Evolutionary conservation across 2,329 filamentous ascomycete species (phyloP), one percentile per base, ranked within the genome.

Genomic region (Hymenoscyphus fructigenus): DNA sequence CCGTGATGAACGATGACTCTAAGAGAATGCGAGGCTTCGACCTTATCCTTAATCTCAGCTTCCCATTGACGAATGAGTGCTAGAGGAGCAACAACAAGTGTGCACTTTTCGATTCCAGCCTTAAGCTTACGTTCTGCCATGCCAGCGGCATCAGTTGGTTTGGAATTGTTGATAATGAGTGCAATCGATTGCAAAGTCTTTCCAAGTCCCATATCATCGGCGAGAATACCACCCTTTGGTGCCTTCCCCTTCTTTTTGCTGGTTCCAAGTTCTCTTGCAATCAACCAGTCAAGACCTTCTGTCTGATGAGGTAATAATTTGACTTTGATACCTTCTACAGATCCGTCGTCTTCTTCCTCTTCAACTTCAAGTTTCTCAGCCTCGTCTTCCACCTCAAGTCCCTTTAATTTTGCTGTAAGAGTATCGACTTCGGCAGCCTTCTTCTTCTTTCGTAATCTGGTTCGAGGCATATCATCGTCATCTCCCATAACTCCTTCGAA

Each of bases 21-120:
- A 59, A 98, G 81, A 23, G 83, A 84, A 69, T 93, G 91, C 2
- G 85, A 84, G 41, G 82, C 81, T 56, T 85, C 80, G 47, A 98
- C 88, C 76, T 92, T 96, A 62, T 91, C 89, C 71, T 90, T 90
- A 74, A 99, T 92, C 77, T 99, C 95, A 1, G 88, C 83, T 78
- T 99, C 95, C 95, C 95, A 99, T 77, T 99, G 95, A 71, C 95
- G 91, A 79, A 99, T 98, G 56, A 99, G 82, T 6, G 95, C 94
- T 34, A 99, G 80, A 0, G 95, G 95, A 1, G 95, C 95, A 60
- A 99, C 91, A 7, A 99, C 93, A 12, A 99, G 82, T 0, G 95
- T 99, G 10, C 88, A 88, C 75, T 91, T 93, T 70, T 90, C 87
- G 28, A 93, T 81, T 7, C 84, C 83, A 6, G 86, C 83, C 20